Percentiles rank a stretch among this genome's conserved stretches.
These are phyloP conservation scores for Ilex asprella DNA, from an alignment of 257 asterid genomes.

Conservation along the genomic window DNA sequence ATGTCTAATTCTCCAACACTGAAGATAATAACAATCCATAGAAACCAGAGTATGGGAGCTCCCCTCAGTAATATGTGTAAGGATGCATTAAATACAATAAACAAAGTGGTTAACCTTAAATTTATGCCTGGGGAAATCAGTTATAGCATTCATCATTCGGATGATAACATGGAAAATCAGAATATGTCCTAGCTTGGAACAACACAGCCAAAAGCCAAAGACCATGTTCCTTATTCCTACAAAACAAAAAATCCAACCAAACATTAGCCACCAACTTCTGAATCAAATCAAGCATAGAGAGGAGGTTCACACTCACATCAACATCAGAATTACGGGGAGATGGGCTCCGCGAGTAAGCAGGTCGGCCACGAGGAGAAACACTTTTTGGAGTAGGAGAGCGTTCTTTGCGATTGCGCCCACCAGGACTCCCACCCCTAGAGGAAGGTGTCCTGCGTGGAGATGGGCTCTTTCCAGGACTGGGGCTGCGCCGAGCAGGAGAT, in stretches of 20 bases:
- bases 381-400: constrained; percentile 59
- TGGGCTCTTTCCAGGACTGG: constrained; percentile 62
- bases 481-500: constrained; percentile 74
- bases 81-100: constrained; percentile 33
- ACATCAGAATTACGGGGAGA: constrained; percentile 66
- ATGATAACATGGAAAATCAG: constrained; percentile 25
- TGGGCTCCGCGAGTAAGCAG: constrained; percentile 58
- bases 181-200: constrained; percentile 5
- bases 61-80: constrained; percentile 18
- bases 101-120: constrained; percentile 13
- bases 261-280: constrained; percentile 4
- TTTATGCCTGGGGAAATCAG: background rate
- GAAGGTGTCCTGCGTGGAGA: constrained; percentile 54
- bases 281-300: background rate
- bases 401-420: constrained; percentile 34
- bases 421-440: constrained; percentile 71
- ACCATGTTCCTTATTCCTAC: constrained; percentile 32
- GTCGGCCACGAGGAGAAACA: constrained; percentile 62
- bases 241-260: constrained; percentile 3
- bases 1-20: background rate
- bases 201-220: constrained; percentile 1
- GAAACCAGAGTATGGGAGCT: constrained; percentile 19
- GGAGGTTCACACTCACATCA: constrained; percentile 48
- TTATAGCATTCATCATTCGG: constrained; percentile 42
- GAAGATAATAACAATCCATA: constrained; percentile 15